Conservation (phyloP, 441 rosid genomes). For the Corymbia citriodora region DNA sequence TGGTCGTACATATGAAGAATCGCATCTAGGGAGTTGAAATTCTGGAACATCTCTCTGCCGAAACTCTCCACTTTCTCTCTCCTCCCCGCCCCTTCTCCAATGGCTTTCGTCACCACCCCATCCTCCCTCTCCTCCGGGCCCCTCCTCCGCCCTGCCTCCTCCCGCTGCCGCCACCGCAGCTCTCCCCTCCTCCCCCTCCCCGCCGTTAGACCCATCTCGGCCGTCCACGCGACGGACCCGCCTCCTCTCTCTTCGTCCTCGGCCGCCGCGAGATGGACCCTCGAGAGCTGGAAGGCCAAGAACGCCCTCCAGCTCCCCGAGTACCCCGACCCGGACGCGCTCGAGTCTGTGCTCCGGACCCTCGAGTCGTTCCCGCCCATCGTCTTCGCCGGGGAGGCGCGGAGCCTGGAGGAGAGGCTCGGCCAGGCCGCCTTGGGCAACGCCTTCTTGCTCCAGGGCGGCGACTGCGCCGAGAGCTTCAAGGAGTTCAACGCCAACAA, state of each 20-base stretch:
- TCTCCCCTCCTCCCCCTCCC: fast-evolving
- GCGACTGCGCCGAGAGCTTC: slow-evolving; percentile 63
- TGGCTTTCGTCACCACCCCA: not conserved
- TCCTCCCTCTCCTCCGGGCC: not conserved
- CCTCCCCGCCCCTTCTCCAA: not conserved
- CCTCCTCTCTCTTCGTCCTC: not conserved
- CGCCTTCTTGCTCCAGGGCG: slow-evolving; percentile 51
- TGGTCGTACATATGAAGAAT: not conserved
- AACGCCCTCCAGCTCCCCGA: slow-evolving; percentile 7
- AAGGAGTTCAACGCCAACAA: slow-evolving; percentile 53
- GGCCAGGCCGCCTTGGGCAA: slow-evolving; percentile 45
- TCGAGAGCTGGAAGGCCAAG: slow-evolving; percentile 6
- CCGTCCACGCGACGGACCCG: not conserved
- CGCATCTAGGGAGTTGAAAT: not conserved
- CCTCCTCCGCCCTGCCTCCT: not conserved
- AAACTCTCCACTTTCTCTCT: not conserved
- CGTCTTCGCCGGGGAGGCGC: slow-evolving; percentile 7
- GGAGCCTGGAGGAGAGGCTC: slow-evolving; percentile 29
- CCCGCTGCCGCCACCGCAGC: not conserved
- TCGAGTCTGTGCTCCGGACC: slow-evolving; percentile 1
- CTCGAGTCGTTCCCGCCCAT: slow-evolving; percentile 10
- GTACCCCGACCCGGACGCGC: slow-evolving; percentile 1
- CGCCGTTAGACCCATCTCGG: not conserved
- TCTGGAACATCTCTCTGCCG: not conserved
- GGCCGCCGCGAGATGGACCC: not conserved